Base-by-base conservation (phyloP, 2,329 filamentous ascomycete species). In the Passalora sequoiae region DNA sequence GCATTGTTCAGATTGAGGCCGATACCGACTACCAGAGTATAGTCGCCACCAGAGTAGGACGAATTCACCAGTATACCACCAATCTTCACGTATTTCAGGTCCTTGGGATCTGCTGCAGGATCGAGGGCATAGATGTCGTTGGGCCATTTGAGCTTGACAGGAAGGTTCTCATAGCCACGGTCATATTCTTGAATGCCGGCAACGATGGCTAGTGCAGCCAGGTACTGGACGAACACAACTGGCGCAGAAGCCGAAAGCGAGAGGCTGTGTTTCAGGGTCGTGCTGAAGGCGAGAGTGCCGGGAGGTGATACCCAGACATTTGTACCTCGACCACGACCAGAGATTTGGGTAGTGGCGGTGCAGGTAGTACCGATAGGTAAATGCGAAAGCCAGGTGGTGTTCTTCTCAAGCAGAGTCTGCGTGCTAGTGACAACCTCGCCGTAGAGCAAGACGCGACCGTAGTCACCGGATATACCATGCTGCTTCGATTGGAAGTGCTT, bases 221-320 rank as follows among this genome's bases (percentile, higher is more conserved):
- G 76, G 62, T 98, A 98, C 65, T 97, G 92, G 20, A 97, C 75
- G 65, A 98, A 97, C 1, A 96, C 83, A 7, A 97, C 83, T 0
- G 92, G 89, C 0, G 86, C 84, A 1, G 74, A 78, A 31, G 76
- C 72, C 6, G 81, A 83, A 6, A 92, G 76, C 21, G 83, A 73
- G 21, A 86, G 78, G 1, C 85, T 78, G 66, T 98, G 92, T 50
- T 87, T 86, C 53, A 98, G 80, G 28, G 94, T 80, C 0, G 84
- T 88, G 7, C 88, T 95, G 68, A 94, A 92, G 63, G 96, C 84
- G 4, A 97, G 74, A 25, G 80, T 81, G 1, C 92, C 92, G 0
- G 86, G 78, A 1, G 92, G 92, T 0, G 89, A 88, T 4, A 98
- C 81, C 92, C 92, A 98, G 47, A 96, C 86, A 57, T 98, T 98